Evolutionary conservation across 2,329 filamentous ascomycete genomes (phyloP).

Genomic region (Aspergillus japonicus): DNA sequence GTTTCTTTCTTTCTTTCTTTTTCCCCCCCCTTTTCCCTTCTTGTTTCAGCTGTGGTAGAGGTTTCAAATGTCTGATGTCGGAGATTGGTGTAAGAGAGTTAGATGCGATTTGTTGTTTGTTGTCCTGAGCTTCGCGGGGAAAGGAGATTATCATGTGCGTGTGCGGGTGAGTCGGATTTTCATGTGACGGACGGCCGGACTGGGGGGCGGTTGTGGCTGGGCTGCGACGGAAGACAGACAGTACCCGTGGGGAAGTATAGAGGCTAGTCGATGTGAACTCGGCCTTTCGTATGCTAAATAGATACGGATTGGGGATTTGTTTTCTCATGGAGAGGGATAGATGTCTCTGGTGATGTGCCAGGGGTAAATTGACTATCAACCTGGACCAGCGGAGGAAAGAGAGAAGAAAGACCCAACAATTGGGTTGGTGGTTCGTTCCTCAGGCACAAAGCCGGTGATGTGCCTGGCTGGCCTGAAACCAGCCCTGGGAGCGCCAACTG

Average conservation of each 20-base stretch:
- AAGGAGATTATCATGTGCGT: not conserved
- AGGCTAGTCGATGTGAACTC: not conserved
- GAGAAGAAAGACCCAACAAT: not conserved
- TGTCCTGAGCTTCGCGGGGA: not conserved
- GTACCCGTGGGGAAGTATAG: not conserved
- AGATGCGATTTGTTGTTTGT: constrained; percentile 4
- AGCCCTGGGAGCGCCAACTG: not conserved
- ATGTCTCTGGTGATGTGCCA: not conserved
- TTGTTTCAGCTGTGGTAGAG: not conserved
- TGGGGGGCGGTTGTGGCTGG: not conserved
- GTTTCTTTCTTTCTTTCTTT: not conserved
- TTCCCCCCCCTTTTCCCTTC: not conserved
- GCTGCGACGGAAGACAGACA: not conserved
- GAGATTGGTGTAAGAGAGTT: not conserved
- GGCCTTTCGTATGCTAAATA: not conserved
- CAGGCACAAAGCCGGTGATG: not conserved
- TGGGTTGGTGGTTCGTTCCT: not conserved
- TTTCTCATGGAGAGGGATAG: not conserved
- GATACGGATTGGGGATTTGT: not conserved
- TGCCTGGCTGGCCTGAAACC: not conserved
- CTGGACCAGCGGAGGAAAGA: not conserved
- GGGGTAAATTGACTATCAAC: not conserved
- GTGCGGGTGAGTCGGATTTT: constrained; percentile 9
- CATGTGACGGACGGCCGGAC: constrained; percentile 13
- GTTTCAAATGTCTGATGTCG: not conserved